Conservation (phyloP, 148 eudicot species). For the Diospyros lotus region DNA sequence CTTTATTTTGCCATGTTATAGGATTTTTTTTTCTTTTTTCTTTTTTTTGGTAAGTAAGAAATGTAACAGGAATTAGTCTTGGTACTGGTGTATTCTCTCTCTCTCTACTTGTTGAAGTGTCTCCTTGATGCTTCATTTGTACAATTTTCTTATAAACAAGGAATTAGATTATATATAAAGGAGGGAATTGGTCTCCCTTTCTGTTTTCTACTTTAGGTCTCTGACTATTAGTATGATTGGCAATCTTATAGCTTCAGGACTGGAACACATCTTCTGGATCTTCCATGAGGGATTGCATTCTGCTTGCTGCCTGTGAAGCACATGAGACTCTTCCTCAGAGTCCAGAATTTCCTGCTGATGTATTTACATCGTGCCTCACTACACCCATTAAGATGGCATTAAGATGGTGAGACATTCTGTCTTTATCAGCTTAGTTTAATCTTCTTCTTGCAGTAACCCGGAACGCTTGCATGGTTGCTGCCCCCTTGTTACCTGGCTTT, state of each 20-base stretch:
- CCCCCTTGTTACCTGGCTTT: background rate
- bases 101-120: background rate
- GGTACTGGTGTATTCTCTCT: too few relatives aligned
- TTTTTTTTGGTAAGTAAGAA: background rate
- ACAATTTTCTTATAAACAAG: too few relatives aligned
- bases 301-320: slow-evolving; percentile 96
- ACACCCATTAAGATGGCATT: slow-evolving; percentile 97
- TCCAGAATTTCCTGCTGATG: slow-evolving; percentile 96
- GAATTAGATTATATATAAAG: too few relatives aligned
- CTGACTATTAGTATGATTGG: background rate
- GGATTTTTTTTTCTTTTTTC: background rate
- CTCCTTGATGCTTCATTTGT: too few relatives aligned
- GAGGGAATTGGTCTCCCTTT: too few relatives aligned
- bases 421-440: background rate
- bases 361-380: slow-evolving; percentile 94
- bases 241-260: slow-evolving; percentile 61
- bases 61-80: too few relatives aligned
- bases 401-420: slow-evolving; percentile 59
- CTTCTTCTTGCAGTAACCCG: background rate
- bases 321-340: slow-evolving; percentile 96
- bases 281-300: slow-evolving; percentile 74
- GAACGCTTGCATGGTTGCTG: background rate
- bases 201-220: slow-evolving; percentile 1
- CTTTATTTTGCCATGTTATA: background rate
- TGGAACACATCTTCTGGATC: slow-evolving; percentile 49